Percentiles rank a stretch among this genome's conserved stretches.
These are phyloP conservation scores for Ruellia speciosa DNA, from an alignment of 305 asterid genomes.

Conservation along the genomic window DNA sequence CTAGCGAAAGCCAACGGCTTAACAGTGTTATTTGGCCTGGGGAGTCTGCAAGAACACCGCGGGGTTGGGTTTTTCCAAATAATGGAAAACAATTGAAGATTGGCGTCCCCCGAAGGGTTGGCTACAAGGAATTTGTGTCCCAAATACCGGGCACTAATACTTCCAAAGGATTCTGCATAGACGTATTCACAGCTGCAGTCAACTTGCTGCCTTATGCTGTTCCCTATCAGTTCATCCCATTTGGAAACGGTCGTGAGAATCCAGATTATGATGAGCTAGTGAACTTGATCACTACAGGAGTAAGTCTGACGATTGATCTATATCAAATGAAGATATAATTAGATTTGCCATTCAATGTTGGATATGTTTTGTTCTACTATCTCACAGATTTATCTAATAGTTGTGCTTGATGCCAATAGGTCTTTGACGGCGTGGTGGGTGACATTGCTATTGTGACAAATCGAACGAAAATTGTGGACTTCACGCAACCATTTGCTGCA, in stretches of 20 bases:
- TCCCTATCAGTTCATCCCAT: constrained; percentile 41
- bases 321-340: neutral
- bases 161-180: constrained; percentile 57
- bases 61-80: constrained; percentile 73
- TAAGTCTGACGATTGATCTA: constrained; percentile 20
- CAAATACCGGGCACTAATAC: constrained; percentile 29
- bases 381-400: neutral
- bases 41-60: constrained; percentile 35
- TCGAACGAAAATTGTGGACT: constrained; percentile 47
- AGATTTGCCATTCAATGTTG: too few species aligned
- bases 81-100: constrained; percentile 49
- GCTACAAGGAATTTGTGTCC: constrained; percentile 45
- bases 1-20: constrained; percentile 27
- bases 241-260: constrained; percentile 48
- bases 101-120: constrained; percentile 54
- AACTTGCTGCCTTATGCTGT: constrained; percentile 54
- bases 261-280: constrained; percentile 49
- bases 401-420: constrained; percentile 26
- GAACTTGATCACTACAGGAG: constrained; percentile 42
- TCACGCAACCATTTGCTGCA: constrained; percentile 53
- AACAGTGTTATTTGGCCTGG: constrained; percentile 61
- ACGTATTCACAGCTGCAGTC: constrained; percentile 55
- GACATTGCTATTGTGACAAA: constrained; percentile 47
- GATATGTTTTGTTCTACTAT: neutral
- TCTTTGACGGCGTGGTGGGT: constrained; percentile 56